Conservation (phyloP, 371 early-diverging fungal species). For the Actinomortierella ambigua region DNA sequence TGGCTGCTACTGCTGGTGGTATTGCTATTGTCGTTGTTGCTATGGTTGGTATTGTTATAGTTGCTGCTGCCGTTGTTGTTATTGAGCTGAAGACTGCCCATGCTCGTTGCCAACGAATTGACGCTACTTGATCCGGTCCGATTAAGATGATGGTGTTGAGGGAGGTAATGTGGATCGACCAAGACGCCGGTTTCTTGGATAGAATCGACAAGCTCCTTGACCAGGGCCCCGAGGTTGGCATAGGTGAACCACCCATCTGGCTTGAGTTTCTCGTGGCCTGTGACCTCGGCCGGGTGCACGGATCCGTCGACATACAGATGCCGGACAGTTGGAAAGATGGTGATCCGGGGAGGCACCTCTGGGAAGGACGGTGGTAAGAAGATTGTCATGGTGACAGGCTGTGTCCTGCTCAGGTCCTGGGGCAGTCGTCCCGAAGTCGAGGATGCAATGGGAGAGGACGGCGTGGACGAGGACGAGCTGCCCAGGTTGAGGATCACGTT, state of each 20-base stretch:
- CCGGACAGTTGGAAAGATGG: slow-evolving; percentile 58
- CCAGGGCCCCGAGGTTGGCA: slow-evolving; percentile 53
- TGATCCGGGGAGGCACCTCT: slow-evolving; percentile 62
- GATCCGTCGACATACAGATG: slow-evolving; percentile 61
- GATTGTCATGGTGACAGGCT: slow-evolving; percentile 24
- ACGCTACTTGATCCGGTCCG: background rate
- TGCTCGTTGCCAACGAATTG: background rate
- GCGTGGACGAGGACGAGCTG: background rate
- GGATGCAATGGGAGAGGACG: slow-evolving; percentile 1
- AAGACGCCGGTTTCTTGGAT: slow-evolving; percentile 52
- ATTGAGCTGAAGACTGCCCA: background rate
- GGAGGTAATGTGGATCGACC: slow-evolving; percentile 6
- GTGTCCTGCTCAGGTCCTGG: slow-evolving; percentile 2
- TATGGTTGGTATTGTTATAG: background rate
- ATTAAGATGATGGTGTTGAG: background rate
- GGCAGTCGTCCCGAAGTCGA: slow-evolving; percentile 1
- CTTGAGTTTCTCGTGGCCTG: slow-evolving; percentile 46
- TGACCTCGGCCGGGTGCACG: slow-evolving; percentile 50
- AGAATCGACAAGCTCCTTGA: slow-evolving; percentile 57
- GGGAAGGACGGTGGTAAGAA: slow-evolving; percentile 56
- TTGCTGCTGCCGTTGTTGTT: background rate
- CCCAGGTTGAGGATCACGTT: slow-evolving; percentile 22
- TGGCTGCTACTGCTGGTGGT: background rate
- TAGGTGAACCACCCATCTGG: slow-evolving; percentile 45
- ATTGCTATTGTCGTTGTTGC: background rate